phyloP scores from a whole-genome alignment of 2,329 filamentous ascomycete genomes.

The Verticillium isaacii region DNA sequence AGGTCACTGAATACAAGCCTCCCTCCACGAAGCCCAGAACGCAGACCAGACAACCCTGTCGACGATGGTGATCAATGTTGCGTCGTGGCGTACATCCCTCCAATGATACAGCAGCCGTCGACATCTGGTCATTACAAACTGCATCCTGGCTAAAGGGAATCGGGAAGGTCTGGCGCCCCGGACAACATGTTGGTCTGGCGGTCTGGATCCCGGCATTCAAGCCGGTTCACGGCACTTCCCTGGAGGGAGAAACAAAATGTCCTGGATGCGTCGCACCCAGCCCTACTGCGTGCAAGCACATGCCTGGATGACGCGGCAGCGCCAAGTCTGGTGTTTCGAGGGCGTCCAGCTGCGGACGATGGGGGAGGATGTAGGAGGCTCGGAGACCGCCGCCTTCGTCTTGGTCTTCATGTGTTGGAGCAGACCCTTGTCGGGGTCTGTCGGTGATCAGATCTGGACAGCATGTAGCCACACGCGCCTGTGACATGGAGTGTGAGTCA shows the following conservation, averaged over 20 bases:
- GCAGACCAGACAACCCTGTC: not conserved
- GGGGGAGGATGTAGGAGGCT: not conserved
- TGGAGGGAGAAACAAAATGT: not conserved
- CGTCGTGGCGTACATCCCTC: not conserved
- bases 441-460: not conserved
- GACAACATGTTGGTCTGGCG: not conserved
- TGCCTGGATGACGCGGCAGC: not conserved
- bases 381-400: not conserved
- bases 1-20: not conserved
- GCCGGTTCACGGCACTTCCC: not conserved
- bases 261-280: not conserved
- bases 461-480: not conserved
- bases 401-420: not conserved
- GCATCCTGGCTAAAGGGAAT: not conserved
- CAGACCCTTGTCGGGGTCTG: not conserved
- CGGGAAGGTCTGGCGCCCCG: not conserved
- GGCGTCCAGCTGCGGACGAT: not conserved
- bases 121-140: not conserved
- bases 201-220: not conserved
- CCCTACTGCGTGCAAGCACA: not conserved
- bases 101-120: not conserved
- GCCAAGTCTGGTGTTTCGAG: not conserved
- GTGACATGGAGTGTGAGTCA: not conserved
- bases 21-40: not conserved
- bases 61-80: not conserved